Evolutionary conservation across 2,329 filamentous ascomycete species (phyloP), one percentile per base, ranked within the genome.

Genomic region (Colletotrichum sp.): DNA sequence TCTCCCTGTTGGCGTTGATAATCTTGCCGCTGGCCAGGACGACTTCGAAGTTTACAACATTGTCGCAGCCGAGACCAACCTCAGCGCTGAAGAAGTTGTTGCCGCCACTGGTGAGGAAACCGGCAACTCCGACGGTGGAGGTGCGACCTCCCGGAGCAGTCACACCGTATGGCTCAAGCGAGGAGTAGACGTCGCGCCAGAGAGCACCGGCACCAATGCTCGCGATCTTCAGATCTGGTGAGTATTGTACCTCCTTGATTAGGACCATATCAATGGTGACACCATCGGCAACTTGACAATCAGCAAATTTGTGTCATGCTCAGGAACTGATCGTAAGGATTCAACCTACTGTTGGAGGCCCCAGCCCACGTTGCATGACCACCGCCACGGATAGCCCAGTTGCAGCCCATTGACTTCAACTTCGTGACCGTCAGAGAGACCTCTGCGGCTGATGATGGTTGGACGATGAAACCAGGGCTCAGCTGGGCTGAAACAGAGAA

Each of bases 21-120:
- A 90, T 82, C 3, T 75, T 68, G 5, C 88, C 87, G 65, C 83
- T 79, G 2, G 85, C 84, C 2, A 89, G 82, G 4, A 90, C 87
- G 48, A 90, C 82, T 79, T 89, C 82, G 60, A 83, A 87, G 73
- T 84, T 85, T 21, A 81, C 77, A 15, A 88, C 82, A 32, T 84
- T 87, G 77, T 88, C 88, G 48, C 85, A 85, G 1, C 88, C 88
- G 58, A 71, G 79, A 30, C 77, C 68, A 4, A 48, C 43, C 15
- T 77, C 77, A 2, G 75, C 58, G 67, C 77, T 71, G 61, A 65
- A 38, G 32, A 68, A 78, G 13, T 80, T 81, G 6, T 81, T 81
- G 75, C 78, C 69, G 15, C 77, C 78, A 8, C 85, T 83, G 2
- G 86, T 80, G 15, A 80, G 77, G 16, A 82, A 77, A 24, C 81